These are phyloP conservation scores for Xylaria grammica DNA, from an alignment of 495 filamentous ascomycete genomes.

Conservation along the genomic window DNA sequence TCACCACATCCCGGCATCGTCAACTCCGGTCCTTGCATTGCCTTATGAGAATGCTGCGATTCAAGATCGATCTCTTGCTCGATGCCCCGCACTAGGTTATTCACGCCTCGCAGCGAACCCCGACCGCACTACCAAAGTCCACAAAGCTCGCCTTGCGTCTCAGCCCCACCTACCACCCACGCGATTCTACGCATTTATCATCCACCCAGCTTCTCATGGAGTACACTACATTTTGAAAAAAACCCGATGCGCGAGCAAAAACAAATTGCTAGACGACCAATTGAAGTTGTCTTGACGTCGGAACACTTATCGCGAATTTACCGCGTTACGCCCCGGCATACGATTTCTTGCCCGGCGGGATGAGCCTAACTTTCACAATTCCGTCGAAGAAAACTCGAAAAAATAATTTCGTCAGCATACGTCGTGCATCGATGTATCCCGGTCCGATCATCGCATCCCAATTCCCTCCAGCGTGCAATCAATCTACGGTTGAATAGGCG, in stretches of 20 bases:
- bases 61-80: slow-evolving; percentile 4
- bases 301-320: too few relatives aligned
- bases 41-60: slow-evolving; percentile 10
- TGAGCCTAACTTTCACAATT: too few relatives aligned
- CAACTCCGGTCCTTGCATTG: background rate
- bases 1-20: slow-evolving; percentile 1
- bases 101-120: background rate
- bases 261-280: background rate
- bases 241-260: background rate
- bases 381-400: too few relatives aligned
- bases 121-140: slow-evolving; percentile 5
- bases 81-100: slow-evolving; percentile 32
- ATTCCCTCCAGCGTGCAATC: background rate
- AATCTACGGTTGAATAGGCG: background rate
- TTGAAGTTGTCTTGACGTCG: background rate
- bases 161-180: slow-evolving; percentile 30
- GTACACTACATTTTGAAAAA: background rate
- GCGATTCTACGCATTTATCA: slow-evolving; percentile 23
- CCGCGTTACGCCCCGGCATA: too few relatives aligned
- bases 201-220: slow-evolving; percentile 12
- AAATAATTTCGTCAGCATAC: too few relatives aligned
- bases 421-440: background rate
- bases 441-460: background rate
- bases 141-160: slow-evolving; percentile 24
- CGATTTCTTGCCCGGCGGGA: too few relatives aligned